Percentiles rank a stretch among this genome's conserved stretches.
phyloP scores from a whole-genome alignment of 2,329 filamentous ascomycete species.

The Venturia oleaginea region DNA sequence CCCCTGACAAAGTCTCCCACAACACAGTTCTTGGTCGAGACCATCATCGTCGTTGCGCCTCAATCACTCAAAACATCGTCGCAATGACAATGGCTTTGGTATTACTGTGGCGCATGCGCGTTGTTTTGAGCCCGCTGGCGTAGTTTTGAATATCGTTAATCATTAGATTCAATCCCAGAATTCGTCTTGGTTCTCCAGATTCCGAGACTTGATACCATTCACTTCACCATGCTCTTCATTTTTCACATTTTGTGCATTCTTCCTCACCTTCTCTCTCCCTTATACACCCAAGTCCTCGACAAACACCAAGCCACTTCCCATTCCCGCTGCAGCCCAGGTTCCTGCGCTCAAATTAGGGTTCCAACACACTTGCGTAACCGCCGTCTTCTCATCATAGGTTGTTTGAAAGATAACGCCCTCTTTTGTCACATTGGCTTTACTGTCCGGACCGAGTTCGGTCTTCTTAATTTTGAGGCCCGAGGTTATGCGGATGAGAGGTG shows the following conservation, averaged over 20 bases:
- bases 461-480: conserved; percentile 29
- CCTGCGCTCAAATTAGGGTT: conserved; percentile 42
- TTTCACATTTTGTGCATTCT: too few species aligned
- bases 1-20: too few species aligned
- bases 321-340: conserved; percentile 43
- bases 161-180: neutral
- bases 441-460: conserved; percentile 19
- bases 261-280: neutral
- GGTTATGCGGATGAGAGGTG: conserved; percentile 11
- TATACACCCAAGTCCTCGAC: conserved; percentile 36
- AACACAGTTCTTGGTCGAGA: neutral
- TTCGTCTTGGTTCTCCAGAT: too few species aligned
- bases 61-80: neutral
- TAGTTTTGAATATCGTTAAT: neutral
- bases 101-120: neutral
- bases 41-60: neutral
- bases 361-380: conserved; percentile 38
- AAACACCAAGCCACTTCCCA: conserved; percentile 39
- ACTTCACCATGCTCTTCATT: neutral
- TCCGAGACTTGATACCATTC: too few species aligned
- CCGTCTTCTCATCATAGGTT: conserved; percentile 36
- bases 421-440: conserved; percentile 19
- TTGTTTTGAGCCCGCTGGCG: neutral
- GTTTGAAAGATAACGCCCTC: conserved; percentile 29
- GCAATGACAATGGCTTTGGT: neutral